Percentiles rank a stretch among this genome's conserved stretches.
Evolutionary conservation across 2,329 filamentous ascomycete species (phyloP).

Genomic region (Myrmaecium sp.): DNA sequence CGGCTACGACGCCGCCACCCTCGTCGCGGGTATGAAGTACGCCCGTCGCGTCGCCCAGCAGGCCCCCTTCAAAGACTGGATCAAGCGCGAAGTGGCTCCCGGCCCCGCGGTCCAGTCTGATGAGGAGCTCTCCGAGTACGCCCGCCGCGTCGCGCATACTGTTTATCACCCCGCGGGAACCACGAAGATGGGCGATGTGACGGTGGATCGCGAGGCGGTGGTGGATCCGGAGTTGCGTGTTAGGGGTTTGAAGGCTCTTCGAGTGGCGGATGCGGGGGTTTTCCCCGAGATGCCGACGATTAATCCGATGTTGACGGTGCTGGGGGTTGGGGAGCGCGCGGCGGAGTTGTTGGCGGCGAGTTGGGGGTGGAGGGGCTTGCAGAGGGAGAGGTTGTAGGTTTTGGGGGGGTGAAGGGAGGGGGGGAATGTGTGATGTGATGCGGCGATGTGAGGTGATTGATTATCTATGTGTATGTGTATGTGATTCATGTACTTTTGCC

Average conservation of each 20-base stretch:
- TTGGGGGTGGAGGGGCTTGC: conserved; percentile 45
- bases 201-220: conserved; percentile 53
- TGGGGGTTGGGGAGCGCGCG: conserved; percentile 66
- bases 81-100: conserved; percentile 67
- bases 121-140: conserved; percentile 68
- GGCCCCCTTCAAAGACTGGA: conserved; percentile 65
- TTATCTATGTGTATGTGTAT: no score
- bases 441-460: no score
- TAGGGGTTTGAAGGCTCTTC: conserved; percentile 52
- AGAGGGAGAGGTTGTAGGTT: conserved; percentile 34
- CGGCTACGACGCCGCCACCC: conserved; percentile 68
- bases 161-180: conserved; percentile 84
- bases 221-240: conserved; percentile 63
- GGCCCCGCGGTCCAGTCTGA: conserved; percentile 58
- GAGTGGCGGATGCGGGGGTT: conserved; percentile 73
- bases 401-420: background rate
- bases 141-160: conserved; percentile 64
- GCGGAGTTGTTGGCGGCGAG: conserved; percentile 70
- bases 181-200: conserved; percentile 72
- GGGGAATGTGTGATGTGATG: background rate
- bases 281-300: conserved; percentile 78
- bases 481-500: no score
- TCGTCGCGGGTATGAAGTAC: conserved; percentile 60
- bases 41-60: conserved; percentile 62
- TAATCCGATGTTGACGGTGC: conserved; percentile 82